Evolutionary conservation across 2,329 filamentous ascomycete species (phyloP).

Genomic region (Cladosporium sp.): DNA sequence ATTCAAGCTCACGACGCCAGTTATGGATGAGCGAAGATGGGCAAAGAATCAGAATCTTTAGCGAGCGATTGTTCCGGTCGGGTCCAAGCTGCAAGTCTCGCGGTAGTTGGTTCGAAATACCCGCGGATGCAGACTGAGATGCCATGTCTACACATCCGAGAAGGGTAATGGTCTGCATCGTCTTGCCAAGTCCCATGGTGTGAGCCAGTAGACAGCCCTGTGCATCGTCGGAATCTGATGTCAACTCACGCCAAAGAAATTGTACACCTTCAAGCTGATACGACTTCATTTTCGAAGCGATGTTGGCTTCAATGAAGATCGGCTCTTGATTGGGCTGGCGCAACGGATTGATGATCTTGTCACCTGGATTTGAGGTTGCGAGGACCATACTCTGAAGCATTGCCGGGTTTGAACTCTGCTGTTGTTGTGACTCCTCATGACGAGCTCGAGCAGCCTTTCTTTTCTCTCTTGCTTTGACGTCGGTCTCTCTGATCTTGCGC

Average conservation of each 20-base stretch:
- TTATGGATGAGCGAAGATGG: conserved; percentile 73
- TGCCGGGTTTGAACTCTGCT: conserved; percentile 16
- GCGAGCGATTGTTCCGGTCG: conserved; percentile 36
- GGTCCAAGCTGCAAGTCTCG: conserved; percentile 44
- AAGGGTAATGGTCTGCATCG: conserved; percentile 82
- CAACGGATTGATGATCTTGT: conserved; percentile 62
- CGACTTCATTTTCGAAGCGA: conserved; percentile 64
- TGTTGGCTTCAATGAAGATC: conserved; percentile 61
- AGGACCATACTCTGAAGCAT: conserved; percentile 20
- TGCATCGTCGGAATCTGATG: conserved; percentile 49
- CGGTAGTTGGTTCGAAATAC: conserved; percentile 65
- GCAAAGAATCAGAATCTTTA: conserved; percentile 68
- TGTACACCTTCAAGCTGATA: conserved; percentile 79
- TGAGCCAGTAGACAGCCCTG: conserved; percentile 82
- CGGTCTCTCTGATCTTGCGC: conserved; percentile 6
- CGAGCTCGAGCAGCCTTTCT: conserved; percentile 19
- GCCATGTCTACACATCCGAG: conserved; percentile 69
- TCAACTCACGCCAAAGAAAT: conserved; percentile 84
- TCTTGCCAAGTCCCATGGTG: conserved; percentile 90
- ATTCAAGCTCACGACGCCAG: conserved; percentile 72
- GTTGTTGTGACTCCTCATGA: conserved; percentile 15
- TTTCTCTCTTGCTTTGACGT: conserved; percentile 14
- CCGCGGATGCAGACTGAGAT: conserved; percentile 53
- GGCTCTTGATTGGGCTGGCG: conserved; percentile 58
- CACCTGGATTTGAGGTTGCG: background rate